phyloP scores from a whole-genome alignment of 352 stramenopile species.

The Phytophthora pistaciae region DNA sequence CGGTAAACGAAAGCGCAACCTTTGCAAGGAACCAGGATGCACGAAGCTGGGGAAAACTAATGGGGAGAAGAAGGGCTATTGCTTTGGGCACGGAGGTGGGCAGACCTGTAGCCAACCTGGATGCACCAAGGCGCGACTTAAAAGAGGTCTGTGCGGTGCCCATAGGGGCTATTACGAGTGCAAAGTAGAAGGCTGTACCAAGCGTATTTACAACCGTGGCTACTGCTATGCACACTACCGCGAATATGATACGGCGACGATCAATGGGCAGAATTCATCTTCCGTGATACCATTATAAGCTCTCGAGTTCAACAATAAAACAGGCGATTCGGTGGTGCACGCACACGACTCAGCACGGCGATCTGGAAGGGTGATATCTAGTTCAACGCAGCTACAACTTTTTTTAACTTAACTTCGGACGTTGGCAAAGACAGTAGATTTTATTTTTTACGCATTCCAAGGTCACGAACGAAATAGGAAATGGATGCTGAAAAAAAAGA shows the following conservation, averaged over 20 bases:
- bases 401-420: no score
- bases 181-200: constrained; percentile 3
- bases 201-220: neutral
- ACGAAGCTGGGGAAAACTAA: neutral
- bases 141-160: neutral
- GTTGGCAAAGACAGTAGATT: no score
- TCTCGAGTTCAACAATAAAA: no score
- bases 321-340: no score
- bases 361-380: no score
- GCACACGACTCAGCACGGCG: no score
- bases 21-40: neutral
- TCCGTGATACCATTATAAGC: neutral
- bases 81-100: constrained; percentile 10
- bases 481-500: no score
- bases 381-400: no score
- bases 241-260: neutral
- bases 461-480: no score
- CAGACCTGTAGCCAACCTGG: neutral
- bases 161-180: constrained; percentile 1
- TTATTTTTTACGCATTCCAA: no score
- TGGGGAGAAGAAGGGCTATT: constrained; percentile 1
- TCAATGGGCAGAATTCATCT: neutral
- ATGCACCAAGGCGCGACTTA: constrained; percentile 2
- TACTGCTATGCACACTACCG: neutral
- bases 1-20: neutral